These are phyloP conservation scores for Penicillium digitatum DNA, from an alignment of 2,329 filamentous ascomycete species.

Conservation along the genomic window DNA sequence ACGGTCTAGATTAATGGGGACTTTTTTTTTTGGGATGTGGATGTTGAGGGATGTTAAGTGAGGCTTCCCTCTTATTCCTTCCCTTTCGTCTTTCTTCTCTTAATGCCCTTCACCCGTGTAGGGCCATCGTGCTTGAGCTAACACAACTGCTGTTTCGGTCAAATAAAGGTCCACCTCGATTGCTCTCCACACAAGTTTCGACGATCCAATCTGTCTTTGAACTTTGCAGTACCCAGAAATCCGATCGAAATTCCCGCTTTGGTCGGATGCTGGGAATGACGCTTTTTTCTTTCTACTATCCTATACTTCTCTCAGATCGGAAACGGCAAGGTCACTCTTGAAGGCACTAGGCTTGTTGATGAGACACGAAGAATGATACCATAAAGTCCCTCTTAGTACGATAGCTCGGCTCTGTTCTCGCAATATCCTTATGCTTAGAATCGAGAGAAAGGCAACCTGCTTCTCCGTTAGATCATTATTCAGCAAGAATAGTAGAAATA, in stretches of 20 bases:
- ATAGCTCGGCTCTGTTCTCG: neutral
- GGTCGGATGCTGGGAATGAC: neutral
- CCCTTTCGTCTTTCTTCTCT: neutral
- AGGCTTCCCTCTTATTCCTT: no score
- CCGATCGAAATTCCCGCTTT: neutral
- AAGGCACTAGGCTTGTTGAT: neutral
- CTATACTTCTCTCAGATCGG: neutral
- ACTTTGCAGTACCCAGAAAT: neutral
- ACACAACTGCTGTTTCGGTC: neutral
- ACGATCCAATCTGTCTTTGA: no score
- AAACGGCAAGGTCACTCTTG: neutral
- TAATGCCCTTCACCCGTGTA: no score
- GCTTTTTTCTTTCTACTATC: neutral
- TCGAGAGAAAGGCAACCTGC: slow-evolving; percentile 47
- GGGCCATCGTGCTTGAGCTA: neutral
- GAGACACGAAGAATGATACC: neutral
- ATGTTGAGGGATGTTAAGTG: no score
- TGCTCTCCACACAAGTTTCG: accelerated
- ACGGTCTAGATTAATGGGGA: neutral
- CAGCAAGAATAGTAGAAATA: neutral
- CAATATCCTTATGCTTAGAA: slow-evolving; percentile 29
- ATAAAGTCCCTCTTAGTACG: neutral
- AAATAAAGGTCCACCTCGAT: no score
- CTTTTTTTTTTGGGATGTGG: neutral
- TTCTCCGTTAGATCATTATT: slow-evolving; percentile 9